Percentiles rank a stretch among this genome's conserved stretches.
Evolutionary conservation across 2,329 filamentous ascomycete genomes (phyloP).

Genomic region (Monosporascus sp.): DNA sequence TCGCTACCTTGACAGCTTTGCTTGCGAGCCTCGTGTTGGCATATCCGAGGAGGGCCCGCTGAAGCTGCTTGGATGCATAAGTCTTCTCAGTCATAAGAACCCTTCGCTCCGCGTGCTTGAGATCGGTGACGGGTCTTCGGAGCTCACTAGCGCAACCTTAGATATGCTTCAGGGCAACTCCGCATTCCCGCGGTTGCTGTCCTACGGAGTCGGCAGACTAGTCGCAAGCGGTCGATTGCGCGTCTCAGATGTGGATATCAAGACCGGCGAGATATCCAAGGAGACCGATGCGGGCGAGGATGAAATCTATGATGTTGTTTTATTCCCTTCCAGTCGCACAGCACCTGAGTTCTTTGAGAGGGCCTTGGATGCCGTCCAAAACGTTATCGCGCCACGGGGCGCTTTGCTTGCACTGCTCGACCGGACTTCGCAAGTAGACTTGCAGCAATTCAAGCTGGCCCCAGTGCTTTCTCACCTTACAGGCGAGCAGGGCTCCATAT

Average conservation of each 20-base stretch:
- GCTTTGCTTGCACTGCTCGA: neutral
- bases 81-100: constrained; percentile 9
- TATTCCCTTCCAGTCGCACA: neutral
- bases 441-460: neutral
- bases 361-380: neutral
- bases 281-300: neutral
- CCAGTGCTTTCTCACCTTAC: neutral
- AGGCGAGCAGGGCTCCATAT: neutral
- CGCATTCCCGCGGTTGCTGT: constrained; percentile 1
- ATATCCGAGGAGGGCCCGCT: neutral
- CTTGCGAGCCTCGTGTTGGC: neutral
- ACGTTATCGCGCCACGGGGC: neutral
- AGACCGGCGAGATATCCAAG: neutral
- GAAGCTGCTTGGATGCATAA: neutral
- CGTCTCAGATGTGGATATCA: neutral
- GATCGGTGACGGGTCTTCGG: neutral
- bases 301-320: neutral
- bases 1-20: neutral
- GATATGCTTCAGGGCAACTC: neutral
- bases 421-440: neutral
- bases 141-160: neutral
- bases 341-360: neutral
- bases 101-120: constrained; percentile 3
- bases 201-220: constrained; percentile 1
- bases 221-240: neutral